Base-by-base conservation (phyloP, 345 rosid genomes). In the Firmiana major region DNA sequence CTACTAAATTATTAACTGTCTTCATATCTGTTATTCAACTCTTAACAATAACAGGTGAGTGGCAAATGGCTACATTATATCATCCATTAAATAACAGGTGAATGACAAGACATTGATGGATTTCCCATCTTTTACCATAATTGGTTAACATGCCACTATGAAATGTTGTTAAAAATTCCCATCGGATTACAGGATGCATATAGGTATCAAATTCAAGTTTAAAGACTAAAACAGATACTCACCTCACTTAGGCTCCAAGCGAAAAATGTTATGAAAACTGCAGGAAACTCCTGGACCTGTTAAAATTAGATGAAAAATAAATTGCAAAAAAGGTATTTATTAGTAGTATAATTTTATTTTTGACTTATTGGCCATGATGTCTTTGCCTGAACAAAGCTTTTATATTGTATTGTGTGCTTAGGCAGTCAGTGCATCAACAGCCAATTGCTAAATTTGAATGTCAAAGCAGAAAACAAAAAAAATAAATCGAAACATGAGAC, bases 211-310 rank as follows among this genome's bases (percentile, higher is more conserved):
- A 51, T 9, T 51, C 28, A 19, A 71, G 34, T 34, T 60, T 21
- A 75, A 17, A 71, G 26, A 55, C 55, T 69, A 40, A 73, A 69
- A 48, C 58, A 79, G 51, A 40, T 59, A 81, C 90, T 86, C 64
- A 91, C 99, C 86, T 95, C 99, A 24, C 81, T 80, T 9, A 89
- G 16, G 80, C 91, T 85, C 97, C 99, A 95, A 75, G 90, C 95
- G 42, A 84, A 62, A 75, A 91, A 90, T 43, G 98, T 93, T 65
- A 90, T 79, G 76, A 93, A 86, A 65, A 91, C 81, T 73, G 97
- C 82, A n/a, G 92, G 90, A 49, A 78, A 76, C 72, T 87, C 84
- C 84, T 90, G 97, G 45, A 93, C 89, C 97, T 91, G 55, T 73
- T 83, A 22, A 36, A 58, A 31, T 31, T 31, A 3, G 34, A 76